Evolutionary conservation across 768 basidiomycete genomes (phyloP).

Genomic region (Mycena floridula): DNA sequence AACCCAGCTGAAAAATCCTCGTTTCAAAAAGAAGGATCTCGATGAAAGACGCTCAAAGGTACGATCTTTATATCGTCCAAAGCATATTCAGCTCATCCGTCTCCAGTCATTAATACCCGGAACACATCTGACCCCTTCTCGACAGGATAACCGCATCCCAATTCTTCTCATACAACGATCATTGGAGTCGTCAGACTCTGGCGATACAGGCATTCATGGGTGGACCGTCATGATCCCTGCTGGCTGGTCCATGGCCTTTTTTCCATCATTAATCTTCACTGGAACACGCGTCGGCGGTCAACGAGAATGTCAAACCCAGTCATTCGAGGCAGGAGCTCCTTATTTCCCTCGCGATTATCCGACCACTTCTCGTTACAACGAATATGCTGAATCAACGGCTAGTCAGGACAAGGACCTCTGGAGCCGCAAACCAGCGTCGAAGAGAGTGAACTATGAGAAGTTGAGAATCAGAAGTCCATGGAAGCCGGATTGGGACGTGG

Average conservation of each 20-base stretch:
- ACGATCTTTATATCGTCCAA: conserved; percentile 6
- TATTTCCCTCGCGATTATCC: conserved; percentile 86
- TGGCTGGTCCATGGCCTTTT: conserved; percentile 91
- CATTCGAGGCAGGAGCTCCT: conserved; percentile 70
- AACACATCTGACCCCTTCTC: conserved; percentile 53
- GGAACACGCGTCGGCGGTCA: conserved; percentile 84
- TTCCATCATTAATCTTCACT: conserved; percentile 74
- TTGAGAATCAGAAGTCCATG: conserved; percentile 68
- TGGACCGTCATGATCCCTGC: conserved; percentile 85
- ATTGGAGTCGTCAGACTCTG: conserved; percentile 37
- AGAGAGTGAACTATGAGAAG: conserved; percentile 66
- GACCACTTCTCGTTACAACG: conserved; percentile 43
- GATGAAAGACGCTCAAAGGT: conserved; percentile 81
- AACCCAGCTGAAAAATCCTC: conserved; percentile 47
- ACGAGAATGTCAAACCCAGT: conserved; percentile 73
- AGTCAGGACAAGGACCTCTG: conserved; percentile 54
- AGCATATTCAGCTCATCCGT: background rate
- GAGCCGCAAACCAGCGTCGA: conserved; percentile 83
- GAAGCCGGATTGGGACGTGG: conserved; percentile 65
- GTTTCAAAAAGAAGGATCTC: conserved; percentile 77
- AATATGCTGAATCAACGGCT: conserved; percentile 42
- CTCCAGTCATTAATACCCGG: conserved; percentile 74
- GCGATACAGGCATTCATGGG: conserved; percentile 53
- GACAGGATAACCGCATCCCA: conserved; percentile 80
- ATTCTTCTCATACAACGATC: conserved; percentile 80